These are phyloP conservation scores for Balakata baccata DNA, from an alignment of 345 rosid genomes.

Conservation along the genomic window DNA sequence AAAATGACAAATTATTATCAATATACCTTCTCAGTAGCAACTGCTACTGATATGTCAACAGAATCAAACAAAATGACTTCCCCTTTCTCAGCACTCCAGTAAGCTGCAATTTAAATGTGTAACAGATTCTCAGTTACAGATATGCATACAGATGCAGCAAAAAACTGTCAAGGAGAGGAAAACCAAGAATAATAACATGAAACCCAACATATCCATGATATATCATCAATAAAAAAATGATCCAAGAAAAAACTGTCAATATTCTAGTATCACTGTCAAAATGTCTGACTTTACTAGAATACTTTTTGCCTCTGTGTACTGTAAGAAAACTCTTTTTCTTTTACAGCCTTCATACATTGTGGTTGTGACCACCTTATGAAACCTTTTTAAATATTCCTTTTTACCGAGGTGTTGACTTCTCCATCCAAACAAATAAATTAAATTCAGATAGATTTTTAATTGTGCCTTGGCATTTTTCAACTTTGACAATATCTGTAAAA, in stretches of 20 bases:
- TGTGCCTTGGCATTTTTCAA: too few relatives aligned
- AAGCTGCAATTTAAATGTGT: constrained; percentile 50
- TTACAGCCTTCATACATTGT: not conserved
- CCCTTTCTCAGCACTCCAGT: constrained; percentile 74
- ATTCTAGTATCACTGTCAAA: not conserved
- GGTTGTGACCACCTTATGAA: not conserved
- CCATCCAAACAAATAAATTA: not conserved
- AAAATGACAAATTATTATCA: constrained; percentile 17
- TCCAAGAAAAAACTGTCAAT: not conserved
- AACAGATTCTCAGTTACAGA: constrained; percentile 21
- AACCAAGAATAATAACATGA: not conserved
- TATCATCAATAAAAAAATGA: not conserved
- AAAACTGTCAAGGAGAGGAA: not conserved
- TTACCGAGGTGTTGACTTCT: too few relatives aligned
- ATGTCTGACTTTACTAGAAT: not conserved
- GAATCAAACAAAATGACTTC: constrained; percentile 61
- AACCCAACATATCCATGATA: not conserved
- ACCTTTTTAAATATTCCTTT: not conserved
- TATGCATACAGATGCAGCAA: not conserved
- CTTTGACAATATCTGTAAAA: too few relatives aligned
- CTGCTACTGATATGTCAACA: constrained; percentile 91
- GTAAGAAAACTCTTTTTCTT: not conserved
- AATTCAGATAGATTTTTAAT: not conserved
- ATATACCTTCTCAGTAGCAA: constrained; percentile 93
- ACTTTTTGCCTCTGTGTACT: not conserved